A percentile compares a stretch with the other conserved stretches of the same genome.
phyloP scores from a whole-genome alignment of 2,329 filamentous ascomycete species.

The Chaetothyriales sp. region DNA sequence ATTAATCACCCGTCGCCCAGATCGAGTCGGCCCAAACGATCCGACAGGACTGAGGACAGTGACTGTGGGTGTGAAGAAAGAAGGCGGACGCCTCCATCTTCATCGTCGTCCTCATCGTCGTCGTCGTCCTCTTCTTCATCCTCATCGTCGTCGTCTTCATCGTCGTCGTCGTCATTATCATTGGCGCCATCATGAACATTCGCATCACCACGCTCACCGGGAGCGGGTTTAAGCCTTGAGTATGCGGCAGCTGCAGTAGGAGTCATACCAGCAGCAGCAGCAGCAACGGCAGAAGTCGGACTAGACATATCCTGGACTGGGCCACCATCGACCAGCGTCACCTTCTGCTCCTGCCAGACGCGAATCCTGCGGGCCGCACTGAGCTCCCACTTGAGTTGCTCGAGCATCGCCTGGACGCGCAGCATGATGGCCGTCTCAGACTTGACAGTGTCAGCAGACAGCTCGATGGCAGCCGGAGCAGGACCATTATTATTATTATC shows the following conservation, averaged over 20 bases:
- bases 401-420: conserved; percentile 38
- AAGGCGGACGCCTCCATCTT: not conserved
- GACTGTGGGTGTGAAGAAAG: not conserved
- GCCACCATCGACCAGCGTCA: not conserved
- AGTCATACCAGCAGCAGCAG: too few species aligned
- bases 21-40: not conserved
- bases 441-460: conserved; percentile 23
- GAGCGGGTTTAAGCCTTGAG: not conserved
- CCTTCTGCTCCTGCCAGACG: conserved; percentile 19
- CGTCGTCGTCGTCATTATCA: not conserved
- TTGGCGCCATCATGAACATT: not conserved
- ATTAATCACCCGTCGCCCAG: not conserved
- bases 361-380: conserved; percentile 32
- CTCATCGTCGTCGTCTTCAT: not conserved
- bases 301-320: too few species aligned
- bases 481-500: too few species aligned
- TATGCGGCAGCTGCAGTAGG: not conserved
- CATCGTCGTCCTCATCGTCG: not conserved
- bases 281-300: too few species aligned
- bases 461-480: conserved; percentile 3
- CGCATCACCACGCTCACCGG: not conserved
- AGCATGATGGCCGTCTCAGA: conserved; percentile 30
- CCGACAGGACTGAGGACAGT: not conserved
- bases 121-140: not conserved
- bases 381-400: conserved; percentile 33